Evolutionary conservation across 78 protist species (phyloP).

Genomic region (Dictyostelium intermedium): DNA sequence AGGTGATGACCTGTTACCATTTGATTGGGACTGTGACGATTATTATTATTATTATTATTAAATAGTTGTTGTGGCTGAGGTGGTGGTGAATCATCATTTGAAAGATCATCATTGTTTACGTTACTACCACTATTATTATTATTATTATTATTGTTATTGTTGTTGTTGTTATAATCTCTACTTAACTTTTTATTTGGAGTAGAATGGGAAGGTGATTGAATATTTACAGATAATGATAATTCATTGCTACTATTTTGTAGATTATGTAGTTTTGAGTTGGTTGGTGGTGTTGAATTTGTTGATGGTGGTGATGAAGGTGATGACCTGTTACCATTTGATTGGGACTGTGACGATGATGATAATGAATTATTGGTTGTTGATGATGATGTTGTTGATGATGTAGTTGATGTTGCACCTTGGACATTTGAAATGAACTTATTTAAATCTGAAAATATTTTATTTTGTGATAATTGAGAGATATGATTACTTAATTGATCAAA

Average conservation of each 20-base stretch:
- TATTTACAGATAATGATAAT: neutral
- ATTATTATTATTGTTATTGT: neutral
- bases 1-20: neutral
- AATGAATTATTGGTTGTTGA: neutral
- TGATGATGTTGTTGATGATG: neutral
- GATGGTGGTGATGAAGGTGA: neutral
- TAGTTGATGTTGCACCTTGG: neutral
- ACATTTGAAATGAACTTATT: neutral
- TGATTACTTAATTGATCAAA: constrained; percentile 32
- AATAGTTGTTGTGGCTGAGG: neutral
- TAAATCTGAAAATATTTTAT: constrained; percentile 24
- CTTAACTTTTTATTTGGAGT: neutral
- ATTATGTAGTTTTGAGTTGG: neutral
- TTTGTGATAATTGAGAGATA: constrained; percentile 12
- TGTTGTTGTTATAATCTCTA: neutral
- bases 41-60: no score
- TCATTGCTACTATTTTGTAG: neutral
- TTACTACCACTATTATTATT: neutral
- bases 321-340: neutral
- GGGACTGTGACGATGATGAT: neutral
- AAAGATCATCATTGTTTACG: neutral
- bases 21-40: neutral
- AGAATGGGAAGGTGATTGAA: neutral
- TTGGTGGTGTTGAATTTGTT: neutral
- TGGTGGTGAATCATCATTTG: neutral